Evolutionary conservation across 176 grass and related monocot species (phyloP).

Genomic region (Oropetium thomaeum): DNA sequence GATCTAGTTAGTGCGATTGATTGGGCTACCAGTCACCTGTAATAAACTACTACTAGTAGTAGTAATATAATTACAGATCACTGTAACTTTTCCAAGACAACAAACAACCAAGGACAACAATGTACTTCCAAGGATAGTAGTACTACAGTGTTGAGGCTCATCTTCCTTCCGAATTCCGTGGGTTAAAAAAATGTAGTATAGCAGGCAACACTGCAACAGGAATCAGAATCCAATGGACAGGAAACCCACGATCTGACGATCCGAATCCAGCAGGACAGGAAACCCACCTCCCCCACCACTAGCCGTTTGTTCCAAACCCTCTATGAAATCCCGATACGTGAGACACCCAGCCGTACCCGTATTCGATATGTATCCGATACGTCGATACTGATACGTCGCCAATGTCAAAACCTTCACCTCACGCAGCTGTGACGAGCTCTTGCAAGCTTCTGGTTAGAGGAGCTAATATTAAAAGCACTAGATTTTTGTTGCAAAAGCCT

Average conservation of each 20-base stretch:
- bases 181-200: neutral
- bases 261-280: constrained; percentile 11
- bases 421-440: no score
- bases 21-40: neutral
- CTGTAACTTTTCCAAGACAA: neutral
- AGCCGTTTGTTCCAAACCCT: constrained; percentile 23
- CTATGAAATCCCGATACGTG: no score
- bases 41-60: no score
- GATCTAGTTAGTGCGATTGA: neutral
- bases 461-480: no score
- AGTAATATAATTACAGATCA: neutral
- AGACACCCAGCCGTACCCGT: no score
- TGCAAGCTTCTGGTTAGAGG: no score
- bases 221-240: neutral
- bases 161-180: neutral
- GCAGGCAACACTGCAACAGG: neutral
- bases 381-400: no score
- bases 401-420: no score
- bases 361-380: no score
- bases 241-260: neutral
- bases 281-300: neutral
- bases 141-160: no score
- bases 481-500: no score
- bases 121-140: no score
- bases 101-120: neutral